A percentile compares a stretch with the other conserved stretches of the same genome.
Conservation (phyloP, 2,329 filamentous ascomycete genomes). For the Monosporascus sp. region DNA sequence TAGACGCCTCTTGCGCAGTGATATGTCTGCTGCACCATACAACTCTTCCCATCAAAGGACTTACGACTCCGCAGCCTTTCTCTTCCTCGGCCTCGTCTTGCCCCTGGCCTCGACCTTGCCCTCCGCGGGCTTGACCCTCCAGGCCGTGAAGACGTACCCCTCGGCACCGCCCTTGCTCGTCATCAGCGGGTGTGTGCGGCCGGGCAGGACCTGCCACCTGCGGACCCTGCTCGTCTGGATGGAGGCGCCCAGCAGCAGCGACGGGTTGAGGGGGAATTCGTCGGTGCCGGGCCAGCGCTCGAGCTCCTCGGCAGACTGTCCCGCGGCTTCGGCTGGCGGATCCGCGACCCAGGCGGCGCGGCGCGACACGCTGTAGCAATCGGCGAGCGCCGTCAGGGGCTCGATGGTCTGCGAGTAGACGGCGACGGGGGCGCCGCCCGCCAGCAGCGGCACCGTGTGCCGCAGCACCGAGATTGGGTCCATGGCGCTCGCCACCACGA, state of each 20-base stretch:
- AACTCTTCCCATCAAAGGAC: constrained; percentile 2
- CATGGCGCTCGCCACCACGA: constrained; percentile 79
- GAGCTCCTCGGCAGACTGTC: constrained; percentile 42
- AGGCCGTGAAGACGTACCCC: constrained; percentile 83
- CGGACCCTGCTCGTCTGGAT: constrained; percentile 77
- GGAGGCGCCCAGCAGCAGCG: constrained; percentile 69
- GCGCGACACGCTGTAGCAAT: constrained; percentile 77
- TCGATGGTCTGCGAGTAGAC: constrained; percentile 82
- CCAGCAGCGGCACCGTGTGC: constrained; percentile 71
- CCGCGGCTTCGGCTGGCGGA: constrained; percentile 41
- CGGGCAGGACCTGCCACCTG: constrained; percentile 86
- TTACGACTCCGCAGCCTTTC: constrained; percentile 25
- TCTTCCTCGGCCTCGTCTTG: constrained; percentile 67
- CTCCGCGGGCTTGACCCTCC: constrained; percentile 72
- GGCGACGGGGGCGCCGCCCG: constrained; percentile 77
- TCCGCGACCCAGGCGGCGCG: constrained; percentile 66
- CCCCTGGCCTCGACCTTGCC: constrained; percentile 80
- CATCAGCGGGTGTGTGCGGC: constrained; percentile 91
- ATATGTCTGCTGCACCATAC: not conserved
- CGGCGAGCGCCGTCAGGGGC: constrained; percentile 69
- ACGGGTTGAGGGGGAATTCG: constrained; percentile 85
- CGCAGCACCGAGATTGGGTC: constrained; percentile 72
- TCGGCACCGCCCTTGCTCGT: constrained; percentile 81
- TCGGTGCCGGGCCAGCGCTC: constrained; percentile 55
- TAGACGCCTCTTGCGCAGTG: no score